Evolutionary conservation across 176 grass and related monocot species (phyloP).

Genomic region (bread wheat (Triticum aestivum)): IWGSC_CS_RefSeq_v2.1 NC_057795.1:454477881-454478380

Average conservation of each 20-base stretch:
- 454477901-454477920: slow-evolving; percentile 38
- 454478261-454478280: too few relatives aligned
- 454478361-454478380: too few relatives aligned
- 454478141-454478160: slow-evolving; percentile 98
- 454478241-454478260: too few relatives aligned
- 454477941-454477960: slow-evolving; percentile 42
- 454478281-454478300: too few relatives aligned
- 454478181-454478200: background rate
- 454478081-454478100: slow-evolving; percentile 99
- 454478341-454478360: too few relatives aligned
- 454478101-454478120: slow-evolving; percentile 99
- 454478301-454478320: too few relatives aligned
- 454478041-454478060: slow-evolving; percentile 12
- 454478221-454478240: background rate
- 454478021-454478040: slow-evolving; percentile 12
- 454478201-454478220: background rate
- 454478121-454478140: slow-evolving; percentile 98
- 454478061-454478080: slow-evolving; percentile 78
- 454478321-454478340: too few relatives aligned
- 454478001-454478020: background rate
- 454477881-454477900: background rate
- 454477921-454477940: slow-evolving; percentile 61
- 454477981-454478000: slow-evolving; percentile 35
- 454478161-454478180: slow-evolving; percentile 47
- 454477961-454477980: slow-evolving; percentile 84